Evolutionary conservation across 768 basidiomycete species (phyloP), one percentile per base, ranked within the genome.

Genomic region (Daedaleopsis nitida): DNA sequence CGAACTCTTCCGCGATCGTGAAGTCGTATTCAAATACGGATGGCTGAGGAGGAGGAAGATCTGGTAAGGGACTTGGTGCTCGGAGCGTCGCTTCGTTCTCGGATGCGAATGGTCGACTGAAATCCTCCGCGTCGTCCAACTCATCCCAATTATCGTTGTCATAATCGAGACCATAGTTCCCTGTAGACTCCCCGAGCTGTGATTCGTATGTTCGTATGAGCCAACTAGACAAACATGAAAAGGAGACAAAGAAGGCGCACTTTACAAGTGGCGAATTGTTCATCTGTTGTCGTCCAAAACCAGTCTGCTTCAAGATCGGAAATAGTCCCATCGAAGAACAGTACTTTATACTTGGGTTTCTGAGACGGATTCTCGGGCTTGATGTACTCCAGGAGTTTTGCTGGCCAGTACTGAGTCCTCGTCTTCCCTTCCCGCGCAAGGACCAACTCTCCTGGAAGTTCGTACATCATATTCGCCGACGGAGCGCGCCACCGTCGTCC

Each of bases 381-480:
- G 23, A 83, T 58, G 65, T 86, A 89, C 0, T 66, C 75, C 11
- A 86, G 66, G 43, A 92, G 73, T 68, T 76, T 76, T 1, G 86
- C 91, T 2, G 91, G 89, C 91, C 91, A 93, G 66, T 86, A 87
- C 16, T 70, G 65, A 5, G 66, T 63, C 7, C 70, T 69, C 21
- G 65, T 68, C 56, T 72, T 72, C 45, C 65, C 72, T 3, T 80
- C 81, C 23, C 76, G 70, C 7, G 86, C 86, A 13, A 91, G 76
- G 2, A 91, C 74, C 0, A 86, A 71, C 69, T 92, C 90, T 3
- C 88, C 91, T 3, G 88, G 89, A 39, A 91, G 83, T 16, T 80
- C 72, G 23, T 88, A 76, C 0, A 76, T 70, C 4, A 74, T 73
- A 63, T 89, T 86, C 2, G 77, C 72, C 16, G 73, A 77, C 5